Conservation (phyloP, 2,329 filamentous ascomycete genomes). For the Talaromyces sp. region DNA sequence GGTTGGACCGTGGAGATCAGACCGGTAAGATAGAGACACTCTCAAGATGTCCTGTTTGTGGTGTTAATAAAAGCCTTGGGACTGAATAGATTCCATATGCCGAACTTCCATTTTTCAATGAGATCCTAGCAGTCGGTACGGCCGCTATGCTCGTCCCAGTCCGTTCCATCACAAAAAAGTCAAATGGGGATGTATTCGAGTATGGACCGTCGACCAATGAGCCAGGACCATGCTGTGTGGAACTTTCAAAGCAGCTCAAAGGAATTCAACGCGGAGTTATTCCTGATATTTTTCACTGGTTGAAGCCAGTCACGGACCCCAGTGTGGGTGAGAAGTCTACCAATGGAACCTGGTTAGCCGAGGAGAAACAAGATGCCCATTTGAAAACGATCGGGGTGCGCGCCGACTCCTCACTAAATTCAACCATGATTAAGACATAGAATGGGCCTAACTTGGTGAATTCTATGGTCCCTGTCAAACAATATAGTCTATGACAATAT, state of each 20-base stretch:
- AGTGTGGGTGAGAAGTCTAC: no score
- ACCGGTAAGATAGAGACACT: conserved; percentile 12
- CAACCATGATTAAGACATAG: no score
- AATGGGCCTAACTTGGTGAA: no score
- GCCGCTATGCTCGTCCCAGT: conserved; percentile 23
- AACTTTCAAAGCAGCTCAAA: not conserved
- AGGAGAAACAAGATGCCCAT: no score
- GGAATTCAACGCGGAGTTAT: not conserved
- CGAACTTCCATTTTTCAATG: conserved; percentile 20
- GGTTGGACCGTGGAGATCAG: conserved; percentile 31
- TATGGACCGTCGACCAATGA: not conserved
- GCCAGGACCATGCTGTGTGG: not conserved
- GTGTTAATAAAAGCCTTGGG: not conserved
- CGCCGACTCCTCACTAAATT: no score
- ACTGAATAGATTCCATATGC: conserved; percentile 15
- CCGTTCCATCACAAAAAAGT: conserved; percentile 20
- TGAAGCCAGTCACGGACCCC: not conserved
- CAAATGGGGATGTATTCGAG: conserved; percentile 3
- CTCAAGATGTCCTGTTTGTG: not conserved
- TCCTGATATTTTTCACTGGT: not conserved
- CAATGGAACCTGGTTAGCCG: no score
- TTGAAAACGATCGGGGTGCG: no score
- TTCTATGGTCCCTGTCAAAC: no score
- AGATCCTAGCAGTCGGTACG: conserved; percentile 24
- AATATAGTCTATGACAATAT: no score